Base-by-base conservation (phyloP, 768 basidiomycete genomes). In the Pisolithus albus region DNA sequence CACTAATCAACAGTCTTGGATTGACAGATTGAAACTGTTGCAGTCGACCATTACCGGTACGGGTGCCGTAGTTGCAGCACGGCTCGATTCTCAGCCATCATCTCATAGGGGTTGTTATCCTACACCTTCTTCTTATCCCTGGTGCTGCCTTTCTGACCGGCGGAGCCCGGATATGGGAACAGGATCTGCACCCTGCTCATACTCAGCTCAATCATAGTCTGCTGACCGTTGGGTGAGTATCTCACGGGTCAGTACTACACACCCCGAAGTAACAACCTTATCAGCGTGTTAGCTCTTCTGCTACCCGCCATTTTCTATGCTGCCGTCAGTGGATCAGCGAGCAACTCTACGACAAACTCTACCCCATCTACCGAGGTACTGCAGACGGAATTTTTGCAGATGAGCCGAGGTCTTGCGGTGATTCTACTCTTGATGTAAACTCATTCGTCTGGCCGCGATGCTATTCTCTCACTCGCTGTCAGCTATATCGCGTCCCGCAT, bases 131-230 rank as follows among this genome's bases (percentile, higher is more conserved):
- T 1, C 75, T 89, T 13, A 72, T 88, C 41, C 86, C 86, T 0
- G 86, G 86, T 2, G 72, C 77, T 4, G 73, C 85, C 0, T 88
- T 88, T 62, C 71, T 88, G n/a, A 77, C 77, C 2, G 86, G 86
- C 21, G 86, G 86, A 42, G 81, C 79, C n/a, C 74, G 76, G 19
- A 71, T 88, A 24, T 69, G 79, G 60, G 76, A 84, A 46, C 86
- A 89, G 64, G 75, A 84, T 49, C 68, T 89, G 8, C 80, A 86
- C 57, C 82, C 83, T 2, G 80, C 83, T 57, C 60, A 78, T 9
- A 79, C 80, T 0, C 74, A 87, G 56, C 71, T 88, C 2, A 88
- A 88, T 56, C 83, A 86, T 48, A 76, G 83, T 0, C 64, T 89
- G 19, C 73, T 89, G 4, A 81, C 78, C 0, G 73, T 88, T 54